phyloP scores from a whole-genome alignment of 2,329 filamentous ascomycete genomes.

The Neofusicoccum ribis region DNA sequence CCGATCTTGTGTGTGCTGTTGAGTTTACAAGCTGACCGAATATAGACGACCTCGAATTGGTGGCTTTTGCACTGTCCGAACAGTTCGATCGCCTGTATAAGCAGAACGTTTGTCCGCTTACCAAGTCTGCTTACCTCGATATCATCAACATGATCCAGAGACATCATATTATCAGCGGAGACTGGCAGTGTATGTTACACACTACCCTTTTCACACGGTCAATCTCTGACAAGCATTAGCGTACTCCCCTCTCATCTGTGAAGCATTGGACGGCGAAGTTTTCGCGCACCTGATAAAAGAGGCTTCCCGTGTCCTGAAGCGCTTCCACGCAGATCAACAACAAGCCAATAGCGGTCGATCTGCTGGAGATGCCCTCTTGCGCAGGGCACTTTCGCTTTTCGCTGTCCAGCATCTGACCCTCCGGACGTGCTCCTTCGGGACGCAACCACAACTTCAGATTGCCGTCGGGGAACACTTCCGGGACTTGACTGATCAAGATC shows the following conservation, averaged over 20 bases:
- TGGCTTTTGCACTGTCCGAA: conserved; percentile 27
- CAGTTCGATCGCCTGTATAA: conserved; percentile 25
- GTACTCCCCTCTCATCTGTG: neutral
- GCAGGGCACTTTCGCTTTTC: neutral
- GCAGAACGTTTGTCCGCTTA: conserved; percentile 32
- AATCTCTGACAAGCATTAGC: neutral
- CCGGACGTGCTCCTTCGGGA: neutral
- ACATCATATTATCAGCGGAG: neutral
- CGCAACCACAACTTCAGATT: neutral
- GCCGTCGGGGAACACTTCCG: neutral
- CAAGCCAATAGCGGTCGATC: neutral
- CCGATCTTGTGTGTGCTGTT: neutral
- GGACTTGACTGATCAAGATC: neutral
- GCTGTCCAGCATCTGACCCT: neutral
- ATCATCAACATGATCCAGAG: conserved; percentile 25
- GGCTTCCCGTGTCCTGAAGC: neutral
- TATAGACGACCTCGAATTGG: conserved; percentile 22
- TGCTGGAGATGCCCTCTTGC: neutral
- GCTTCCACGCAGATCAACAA: neutral
- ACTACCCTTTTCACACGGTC: too few relatives aligned
- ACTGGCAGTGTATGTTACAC: neutral
- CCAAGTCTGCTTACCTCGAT: conserved; percentile 39
- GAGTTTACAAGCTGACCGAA: neutral
- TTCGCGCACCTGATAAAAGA: neutral
- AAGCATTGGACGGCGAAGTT: neutral